Evolutionary conservation across 768 basidiomycete genomes (phyloP).

Genomic region (Podaxis sp.): DNA sequence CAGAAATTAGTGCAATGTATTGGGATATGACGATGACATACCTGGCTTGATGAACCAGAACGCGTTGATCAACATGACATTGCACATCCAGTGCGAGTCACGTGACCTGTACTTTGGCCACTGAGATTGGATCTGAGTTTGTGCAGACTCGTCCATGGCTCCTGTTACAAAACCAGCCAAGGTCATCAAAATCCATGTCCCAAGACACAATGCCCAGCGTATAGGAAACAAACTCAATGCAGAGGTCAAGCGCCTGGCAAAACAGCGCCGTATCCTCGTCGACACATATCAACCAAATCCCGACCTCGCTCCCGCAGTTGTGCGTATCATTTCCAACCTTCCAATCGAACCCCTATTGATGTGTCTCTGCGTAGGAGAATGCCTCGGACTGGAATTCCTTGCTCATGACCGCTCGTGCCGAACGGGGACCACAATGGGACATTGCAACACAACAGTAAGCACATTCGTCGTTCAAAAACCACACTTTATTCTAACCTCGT

Average conservation of each 20-base stretch:
- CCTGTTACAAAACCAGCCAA: conserved; percentile 53
- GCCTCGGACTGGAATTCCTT: conserved; percentile 88
- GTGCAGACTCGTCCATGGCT: conserved; percentile 42
- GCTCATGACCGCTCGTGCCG: conserved; percentile 74
- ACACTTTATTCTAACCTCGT: background rate
- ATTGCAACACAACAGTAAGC: conserved; percentile 82
- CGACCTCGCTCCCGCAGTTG: conserved; percentile 67
- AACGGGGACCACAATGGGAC: conserved; percentile 87
- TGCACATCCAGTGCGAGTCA: background rate
- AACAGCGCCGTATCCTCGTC: conserved; percentile 44
- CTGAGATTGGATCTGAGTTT: background rate
- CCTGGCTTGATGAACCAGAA: background rate
- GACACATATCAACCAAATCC: conserved; percentile 64
- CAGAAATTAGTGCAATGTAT: background rate
- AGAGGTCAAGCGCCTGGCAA: conserved; percentile 58
- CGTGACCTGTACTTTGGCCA: background rate
- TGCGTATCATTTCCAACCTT: conserved; percentile 35
- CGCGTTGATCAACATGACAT: background rate
- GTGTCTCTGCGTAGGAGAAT: conserved; percentile 48
- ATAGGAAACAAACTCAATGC: conserved; percentile 62
- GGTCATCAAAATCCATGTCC: conserved; percentile 63
- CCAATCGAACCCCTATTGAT: background rate
- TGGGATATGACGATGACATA: background rate
- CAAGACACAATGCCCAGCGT: conserved; percentile 73
- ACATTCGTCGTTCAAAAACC: background rate